Evolutionary conservation across 129 eudicot species (phyloP).

Genomic region (Silybum marianum): DNA sequence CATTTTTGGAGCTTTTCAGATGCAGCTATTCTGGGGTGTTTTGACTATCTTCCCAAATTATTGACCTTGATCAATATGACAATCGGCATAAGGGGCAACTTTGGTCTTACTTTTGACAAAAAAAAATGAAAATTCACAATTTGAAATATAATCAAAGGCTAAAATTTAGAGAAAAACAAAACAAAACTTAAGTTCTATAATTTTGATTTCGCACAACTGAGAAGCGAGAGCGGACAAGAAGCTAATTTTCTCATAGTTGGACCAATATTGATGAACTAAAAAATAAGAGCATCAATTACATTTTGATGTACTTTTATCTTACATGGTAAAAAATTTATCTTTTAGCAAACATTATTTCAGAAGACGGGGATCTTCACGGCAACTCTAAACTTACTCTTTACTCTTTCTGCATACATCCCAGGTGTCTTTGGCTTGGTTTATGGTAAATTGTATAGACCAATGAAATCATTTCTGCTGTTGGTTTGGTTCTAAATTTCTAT

Average conservation of each 20-base stretch:
- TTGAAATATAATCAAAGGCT: neutral
- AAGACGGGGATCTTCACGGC: neutral
- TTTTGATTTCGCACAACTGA: neutral
- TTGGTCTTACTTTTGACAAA: neutral
- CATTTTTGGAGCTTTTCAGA: neutral
- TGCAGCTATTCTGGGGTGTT: neutral
- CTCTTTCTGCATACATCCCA: neutral
- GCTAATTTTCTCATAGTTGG: neutral
- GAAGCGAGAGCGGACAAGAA: neutral
- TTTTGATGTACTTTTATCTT: neutral
- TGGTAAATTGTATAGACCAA: neutral
- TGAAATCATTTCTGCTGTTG: neutral
- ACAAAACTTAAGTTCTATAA: neutral
- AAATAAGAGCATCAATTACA: neutral
- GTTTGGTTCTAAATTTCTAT: neutral
- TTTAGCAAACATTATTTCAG: neutral
- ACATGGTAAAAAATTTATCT: neutral
- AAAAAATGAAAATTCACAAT: neutral
- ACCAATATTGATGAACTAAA: neutral
- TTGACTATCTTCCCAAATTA: neutral
- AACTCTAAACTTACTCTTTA: neutral
- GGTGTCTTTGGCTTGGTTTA: neutral
- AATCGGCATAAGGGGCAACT: neutral
- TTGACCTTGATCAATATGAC: neutral
- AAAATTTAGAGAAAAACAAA: neutral